Base-by-base conservation (phyloP, 2,329 filamentous ascomycete species). In the Cryphonectria carpinicola region DNA sequence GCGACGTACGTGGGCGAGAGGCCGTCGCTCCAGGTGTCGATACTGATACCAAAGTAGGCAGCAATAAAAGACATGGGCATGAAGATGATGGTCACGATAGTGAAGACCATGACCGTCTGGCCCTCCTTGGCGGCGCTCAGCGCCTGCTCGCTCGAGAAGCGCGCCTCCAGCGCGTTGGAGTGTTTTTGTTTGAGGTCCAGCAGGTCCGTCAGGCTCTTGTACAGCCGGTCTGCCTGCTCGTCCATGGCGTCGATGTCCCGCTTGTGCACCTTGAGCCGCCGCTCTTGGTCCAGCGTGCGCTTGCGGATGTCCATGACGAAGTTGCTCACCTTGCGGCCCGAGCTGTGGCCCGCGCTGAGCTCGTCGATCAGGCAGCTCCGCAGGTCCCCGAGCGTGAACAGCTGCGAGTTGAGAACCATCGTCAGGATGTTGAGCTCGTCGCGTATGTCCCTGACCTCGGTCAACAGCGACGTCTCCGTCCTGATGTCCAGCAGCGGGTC, bases 151-250 rank as follows among this genome's bases (percentile, higher is more conserved):
- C 86, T 82, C 0, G 86, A 85, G 67, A 87, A 90, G 3, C 89
- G 85, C 1, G 89, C 89, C 76, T 92, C 89, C 63, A 90, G 86
- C 0, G 88, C 88, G 78, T 91, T 92, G 73, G 88, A 89, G 70
- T 92, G 89, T 77, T 91, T 91, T 75, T 92, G 89, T 75, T 92
- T 92, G 0, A 91, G 83, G 73, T 92, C 89, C 0, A 92, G 84
- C 6, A 92, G 80, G 74, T 91, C 86, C 0, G 86, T 89, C 61
- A 91, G 84, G 70, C 84, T 86, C 60, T 84, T 80, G 75, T 90
- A 90, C 72, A 90, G 87, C 32, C 85, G 83, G 70, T 86, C 83
- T 0, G 89, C 88, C 77, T 90, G 89, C 66, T 85, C 84, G 75
- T 89, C 86, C 89, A 91, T 91, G 22, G 88, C 83, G 46, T 85